Evolutionary conservation across 257 asterid genomes (phyloP), one percentile per base, ranked within the genome.

Genomic region (Henckelia pumila): DNA sequence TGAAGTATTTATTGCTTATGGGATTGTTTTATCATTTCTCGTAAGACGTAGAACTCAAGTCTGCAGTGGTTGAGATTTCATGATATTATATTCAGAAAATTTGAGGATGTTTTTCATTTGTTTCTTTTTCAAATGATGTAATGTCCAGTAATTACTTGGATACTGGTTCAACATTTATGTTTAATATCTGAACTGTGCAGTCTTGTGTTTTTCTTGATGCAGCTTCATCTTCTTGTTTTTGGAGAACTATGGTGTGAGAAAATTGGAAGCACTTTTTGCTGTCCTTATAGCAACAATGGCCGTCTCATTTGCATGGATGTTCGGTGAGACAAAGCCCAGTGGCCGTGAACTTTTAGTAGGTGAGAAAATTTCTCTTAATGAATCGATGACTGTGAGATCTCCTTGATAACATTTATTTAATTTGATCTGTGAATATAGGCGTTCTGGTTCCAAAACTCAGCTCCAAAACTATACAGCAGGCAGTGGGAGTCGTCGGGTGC

Each of bases 401-500:
- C 66, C 71, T 33, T 20, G 19, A 9, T 23, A 62, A 2, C 21
- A 20, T 68, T 47, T 55, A 47, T 40, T 17, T 47, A 58, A 29
- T 8, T 25, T 26, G 28, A 49, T 22, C 2, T 63, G 29, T 66
- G 2, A 49, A 26, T 78, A 59, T 57, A 88, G 96, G 96, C 63
- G 74, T 88, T 22, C 44, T 89, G 80, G 81, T 89, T 76, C 96
- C 96, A 24, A 89, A 78, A 69, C 86, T 89, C 21, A 85, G 88
- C 77, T 89, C 91, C 21, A 81, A 68, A 25, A 89, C 96, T n/a
- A 78, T 89, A 59, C 75, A 83, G 67, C 95, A 89, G 59, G 95
- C 95, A 24, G 95, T 89, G 0, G 96, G 96, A 52, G 91, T 89
- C 17, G 95, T 89, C 77, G 96, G 96, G 29, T 86, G 96, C 73